Evolutionary conservation across 352 stramenopile species (phyloP).

Genomic region (Plasmopara muralis): DNA sequence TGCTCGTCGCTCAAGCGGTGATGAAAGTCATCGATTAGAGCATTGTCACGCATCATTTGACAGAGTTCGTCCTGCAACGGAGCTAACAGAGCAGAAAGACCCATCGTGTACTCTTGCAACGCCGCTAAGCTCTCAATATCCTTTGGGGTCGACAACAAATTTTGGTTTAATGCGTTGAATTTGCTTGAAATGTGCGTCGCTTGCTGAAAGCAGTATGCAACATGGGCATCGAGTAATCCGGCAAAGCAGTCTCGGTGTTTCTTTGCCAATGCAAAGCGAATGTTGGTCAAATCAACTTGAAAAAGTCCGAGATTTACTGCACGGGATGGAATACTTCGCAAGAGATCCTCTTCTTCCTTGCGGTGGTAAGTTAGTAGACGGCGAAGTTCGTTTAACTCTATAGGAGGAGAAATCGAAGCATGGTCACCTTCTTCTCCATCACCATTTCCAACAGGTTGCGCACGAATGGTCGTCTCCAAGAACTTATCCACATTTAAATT

Average conservation of each 20-base stretch:
- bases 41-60: conserved; percentile 75
- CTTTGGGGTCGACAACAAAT: conserved; percentile 71
- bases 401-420: conserved; percentile 43
- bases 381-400: conserved; percentile 70
- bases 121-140: conserved; percentile 89
- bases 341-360: conserved; percentile 56
- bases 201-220: conserved; percentile 56
- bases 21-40: conserved; percentile 74
- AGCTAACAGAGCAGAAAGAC: conserved; percentile 58
- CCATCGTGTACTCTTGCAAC: conserved; percentile 83
- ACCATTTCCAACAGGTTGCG: conserved; percentile 26
- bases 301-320: conserved; percentile 75
- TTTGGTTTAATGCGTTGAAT: conserved; percentile 85
- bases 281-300: conserved; percentile 72
- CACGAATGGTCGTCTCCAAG: conserved; percentile 53
- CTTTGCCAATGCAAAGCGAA: conserved; percentile 61
- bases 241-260: conserved; percentile 77
- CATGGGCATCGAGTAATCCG: conserved; percentile 64
- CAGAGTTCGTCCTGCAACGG: conserved; percentile 75
- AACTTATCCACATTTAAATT: conserved; percentile 88
- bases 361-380: conserved; percentile 58
- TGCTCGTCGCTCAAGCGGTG: conserved; percentile 84
- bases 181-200: conserved; percentile 61
- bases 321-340: conserved; percentile 58
- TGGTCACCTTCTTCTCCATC: conserved; percentile 36